A percentile compares a stretch with the other conserved stretches of the same genome.
phyloP scores from a whole-genome alignment of 106 monocot genomes.

The Hemerocallis citrina region DNA sequence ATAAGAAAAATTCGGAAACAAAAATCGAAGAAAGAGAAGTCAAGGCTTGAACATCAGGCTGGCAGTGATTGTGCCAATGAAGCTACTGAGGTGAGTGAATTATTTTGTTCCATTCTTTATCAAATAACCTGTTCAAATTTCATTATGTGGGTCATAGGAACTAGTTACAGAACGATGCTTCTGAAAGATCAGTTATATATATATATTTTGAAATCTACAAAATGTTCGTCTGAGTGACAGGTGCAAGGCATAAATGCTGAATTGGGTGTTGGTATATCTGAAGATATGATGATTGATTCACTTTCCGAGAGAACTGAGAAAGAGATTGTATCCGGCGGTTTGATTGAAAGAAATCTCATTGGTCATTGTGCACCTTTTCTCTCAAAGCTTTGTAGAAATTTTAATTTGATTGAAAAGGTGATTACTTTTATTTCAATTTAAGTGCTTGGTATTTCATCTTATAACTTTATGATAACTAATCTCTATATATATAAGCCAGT shows the following conservation, averaged over 20 bases:
- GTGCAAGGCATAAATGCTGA: constrained; percentile 80
- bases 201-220: background rate
- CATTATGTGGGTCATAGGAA: background rate
- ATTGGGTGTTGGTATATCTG: constrained; percentile 72
- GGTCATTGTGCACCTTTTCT: constrained; percentile 78
- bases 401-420: constrained; percentile 86
- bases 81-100: constrained; percentile 41
- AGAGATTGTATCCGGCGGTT: constrained; percentile 71
- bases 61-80: constrained; percentile 9
- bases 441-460: background rate
- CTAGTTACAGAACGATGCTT: background rate
- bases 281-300: constrained; percentile 69
- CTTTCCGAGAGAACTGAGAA: constrained; percentile 86
- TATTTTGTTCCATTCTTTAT: too few species aligned
- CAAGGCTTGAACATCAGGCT: constrained; percentile 22
- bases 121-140: background rate
- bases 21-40: constrained; percentile 58
- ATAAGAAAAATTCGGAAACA: constrained; percentile 65
- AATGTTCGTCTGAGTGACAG: constrained; percentile 25
- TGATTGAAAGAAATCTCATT: constrained; percentile 53
- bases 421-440: background rate
- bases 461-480: background rate
- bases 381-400: constrained; percentile 89
- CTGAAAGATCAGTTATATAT: too few species aligned
- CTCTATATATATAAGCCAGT: constrained; percentile 41